Base-by-base conservation (phyloP, 2,329 filamentous ascomycete genomes). In the Diaporthe sp. region DNA sequence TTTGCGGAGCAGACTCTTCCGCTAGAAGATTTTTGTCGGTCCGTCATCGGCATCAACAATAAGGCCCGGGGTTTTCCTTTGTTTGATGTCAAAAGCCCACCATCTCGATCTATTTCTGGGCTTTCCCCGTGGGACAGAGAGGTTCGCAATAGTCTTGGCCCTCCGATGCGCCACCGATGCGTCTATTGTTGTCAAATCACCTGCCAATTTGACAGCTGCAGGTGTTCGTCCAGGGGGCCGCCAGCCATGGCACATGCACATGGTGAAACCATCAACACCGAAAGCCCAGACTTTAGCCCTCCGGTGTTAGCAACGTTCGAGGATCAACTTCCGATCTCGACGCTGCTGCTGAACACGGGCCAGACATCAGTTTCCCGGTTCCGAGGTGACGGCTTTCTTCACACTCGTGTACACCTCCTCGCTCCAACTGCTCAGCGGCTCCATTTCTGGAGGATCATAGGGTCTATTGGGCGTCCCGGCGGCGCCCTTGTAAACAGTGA, bases 11-110 rank as follows among this genome's bases (percentile, higher is more conserved):
- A 62, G 31, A 42, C 44, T 42, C 44, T 62, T 39, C 71, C 71
- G 44, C 71, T 44, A 53, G 49, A 72, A 62, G 42, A 72, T 31
- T 72, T 49, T 68, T 68, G 62, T 68, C 62, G 62, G 62, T 68
- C 62, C 62, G 62, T 68, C 46, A 68, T 68, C 62, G 62, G 62
- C 62, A 68, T n/a, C 46, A 53, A 68, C 46, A 68, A 53, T 19
- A 25, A 53, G 62, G 28, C 34, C 62, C 62, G 62, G 44, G 46
- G 34, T 19, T 12, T 49, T 49, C 42, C 12, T n/a, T n/a, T 42
- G 37, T 67, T n/a, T 65, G 25, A 67, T 49, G 61, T 65, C 39
- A 31, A 31, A n/a, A 65, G 10, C n/a, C 61, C 42, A 49, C 61
- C 37, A 61, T 42, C 7, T 15, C 4, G 17, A 34, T 49, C 61